Evolutionary conservation across 2,329 filamentous ascomycete species (phyloP).

Genomic region (Penicillium sp.): DNA sequence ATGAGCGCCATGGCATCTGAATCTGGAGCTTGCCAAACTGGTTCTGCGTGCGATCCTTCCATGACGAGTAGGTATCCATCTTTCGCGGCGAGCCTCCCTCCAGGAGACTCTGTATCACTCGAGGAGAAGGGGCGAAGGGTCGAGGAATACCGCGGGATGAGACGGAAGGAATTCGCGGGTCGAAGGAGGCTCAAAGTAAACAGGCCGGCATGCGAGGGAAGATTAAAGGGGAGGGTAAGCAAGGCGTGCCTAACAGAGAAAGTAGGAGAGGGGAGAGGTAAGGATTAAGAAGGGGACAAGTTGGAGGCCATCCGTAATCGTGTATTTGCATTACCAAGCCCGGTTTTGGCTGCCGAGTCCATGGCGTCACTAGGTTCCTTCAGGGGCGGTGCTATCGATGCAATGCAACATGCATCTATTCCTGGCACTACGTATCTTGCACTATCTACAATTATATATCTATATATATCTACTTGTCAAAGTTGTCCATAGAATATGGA

Average conservation of each 20-base stretch:
- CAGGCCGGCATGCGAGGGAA: constrained; percentile 12
- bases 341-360: constrained; percentile 12
- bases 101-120: constrained; percentile 18
- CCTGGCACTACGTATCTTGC: background rate
- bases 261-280: constrained; percentile 9
- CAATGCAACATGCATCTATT: background rate
- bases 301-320: constrained; percentile 6
- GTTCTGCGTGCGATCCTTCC: constrained; percentile 45
- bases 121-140: constrained; percentile 6
- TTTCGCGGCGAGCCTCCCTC: constrained; percentile 24
- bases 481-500: background rate
- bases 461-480: background rate
- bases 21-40: constrained; percentile 45
- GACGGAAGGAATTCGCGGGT: constrained; percentile 19
- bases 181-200: constrained; percentile 7
- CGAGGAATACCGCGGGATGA: constrained; percentile 19
- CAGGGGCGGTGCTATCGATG: background rate
- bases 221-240: constrained; percentile 6
- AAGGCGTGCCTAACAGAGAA: constrained; percentile 9
- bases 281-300: constrained; percentile 10
- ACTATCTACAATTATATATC: background rate
- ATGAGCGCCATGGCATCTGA: constrained; percentile 47
- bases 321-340: constrained; percentile 27
- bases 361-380: constrained; percentile 26
- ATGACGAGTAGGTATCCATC: constrained; percentile 41